These are phyloP conservation scores for Xylariales sp. DNA, from an alignment of 2,329 filamentous ascomycete species.

Conservation along the genomic window DNA sequence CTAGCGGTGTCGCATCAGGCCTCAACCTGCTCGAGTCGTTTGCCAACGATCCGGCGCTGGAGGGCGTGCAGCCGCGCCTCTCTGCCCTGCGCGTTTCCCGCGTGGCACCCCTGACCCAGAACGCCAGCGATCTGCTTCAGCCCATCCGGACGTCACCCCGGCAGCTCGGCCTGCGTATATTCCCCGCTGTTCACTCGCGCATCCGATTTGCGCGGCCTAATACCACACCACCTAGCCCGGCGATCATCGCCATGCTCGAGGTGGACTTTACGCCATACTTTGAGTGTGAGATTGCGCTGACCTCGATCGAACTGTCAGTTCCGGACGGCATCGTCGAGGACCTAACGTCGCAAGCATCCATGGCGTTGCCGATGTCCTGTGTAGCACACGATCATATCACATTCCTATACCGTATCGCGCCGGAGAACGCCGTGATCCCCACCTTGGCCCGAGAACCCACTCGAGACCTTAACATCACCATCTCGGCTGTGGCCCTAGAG, in stretches of 20 bases:
- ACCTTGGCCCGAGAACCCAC: conserved; percentile 40
- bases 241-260: conserved; percentile 67
- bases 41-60: conserved; percentile 58
- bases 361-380: conserved; percentile 54
- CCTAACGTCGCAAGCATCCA: conserved; percentile 46
- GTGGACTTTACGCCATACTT: conserved; percentile 69
- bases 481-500: conserved; percentile 55
- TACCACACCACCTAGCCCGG: conserved; percentile 50
- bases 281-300: conserved; percentile 60
- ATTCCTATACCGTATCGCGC: conserved; percentile 65
- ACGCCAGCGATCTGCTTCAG: conserved; percentile 53
- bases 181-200: conserved; percentile 67
- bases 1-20: conserved; percentile 63
- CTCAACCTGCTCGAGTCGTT: conserved; percentile 77
- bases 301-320: conserved; percentile 53
- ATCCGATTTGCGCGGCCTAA: conserved; percentile 67
- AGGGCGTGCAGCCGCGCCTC: conserved; percentile 59
- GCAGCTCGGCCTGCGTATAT: conserved; percentile 55
- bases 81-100: conserved; percentile 72
- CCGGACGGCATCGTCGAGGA: conserved; percentile 55
- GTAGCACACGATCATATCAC: conserved; percentile 72
- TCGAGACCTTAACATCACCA: conserved; percentile 53
- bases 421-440: conserved; percentile 42
- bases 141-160: conserved; percentile 62
- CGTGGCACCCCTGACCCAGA: conserved; percentile 63